Percentiles rank a stretch among this genome's conserved stretches.
Evolutionary conservation across 2,329 filamentous ascomycete species (phyloP).

Genomic region (Aspergillus novofumigatus): DNA sequence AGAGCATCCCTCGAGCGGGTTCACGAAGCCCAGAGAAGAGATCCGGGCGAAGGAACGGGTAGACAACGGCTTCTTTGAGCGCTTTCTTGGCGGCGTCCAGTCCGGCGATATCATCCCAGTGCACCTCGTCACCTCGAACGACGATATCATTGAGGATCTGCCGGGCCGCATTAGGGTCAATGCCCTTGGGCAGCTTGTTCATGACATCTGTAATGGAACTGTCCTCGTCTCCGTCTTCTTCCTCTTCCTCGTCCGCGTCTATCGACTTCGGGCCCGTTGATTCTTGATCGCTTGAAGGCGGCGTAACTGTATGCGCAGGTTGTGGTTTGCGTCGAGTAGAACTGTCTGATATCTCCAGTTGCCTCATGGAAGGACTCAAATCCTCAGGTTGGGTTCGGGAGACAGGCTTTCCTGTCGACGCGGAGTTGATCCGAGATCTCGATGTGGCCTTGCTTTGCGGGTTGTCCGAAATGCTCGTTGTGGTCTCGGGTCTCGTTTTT

Average conservation of each 20-base stretch:
- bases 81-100: conserved; percentile 86
- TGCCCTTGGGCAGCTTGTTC: conserved; percentile 72
- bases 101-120: conserved; percentile 90
- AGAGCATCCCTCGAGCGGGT: conserved; percentile 87
- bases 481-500: conserved; percentile 3
- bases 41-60: conserved; percentile 91
- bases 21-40: conserved; percentile 94
- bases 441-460: conserved; percentile 20
- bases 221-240: conserved; percentile 48
- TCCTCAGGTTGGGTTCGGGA: conserved; percentile 33
- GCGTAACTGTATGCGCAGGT: conserved; percentile 40
- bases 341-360: conserved; percentile 22
- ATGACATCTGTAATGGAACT: conserved; percentile 61
- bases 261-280: conserved; percentile 46
- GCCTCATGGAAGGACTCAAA: conserved; percentile 20
- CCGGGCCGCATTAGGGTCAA: conserved; percentile 77
- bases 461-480: conserved; percentile 10
- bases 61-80: conserved; percentile 91
- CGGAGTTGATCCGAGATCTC: conserved; percentile 6
- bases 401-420: conserved; percentile 4
- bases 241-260: conserved; percentile 40
- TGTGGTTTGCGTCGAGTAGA: conserved; percentile 26
- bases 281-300: conserved; percentile 41
- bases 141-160: conserved; percentile 97
- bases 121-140: conserved; percentile 88